Conservation (phyloP, 164 flowering plant genomes). For the Echeveria elegans region DNA sequence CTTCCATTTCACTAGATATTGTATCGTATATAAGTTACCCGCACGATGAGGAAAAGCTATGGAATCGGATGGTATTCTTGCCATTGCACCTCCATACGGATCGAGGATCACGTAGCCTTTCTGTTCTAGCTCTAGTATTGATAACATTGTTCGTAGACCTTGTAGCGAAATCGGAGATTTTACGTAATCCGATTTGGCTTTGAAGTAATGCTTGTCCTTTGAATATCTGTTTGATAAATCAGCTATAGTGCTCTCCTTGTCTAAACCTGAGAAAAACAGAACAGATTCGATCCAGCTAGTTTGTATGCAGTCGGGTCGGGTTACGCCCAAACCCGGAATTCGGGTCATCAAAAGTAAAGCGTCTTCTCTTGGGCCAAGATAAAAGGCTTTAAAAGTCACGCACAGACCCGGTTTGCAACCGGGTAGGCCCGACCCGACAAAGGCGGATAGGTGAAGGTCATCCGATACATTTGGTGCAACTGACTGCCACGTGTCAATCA, state of each 20-base stretch:
- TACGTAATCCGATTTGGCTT: conserved; percentile 51
- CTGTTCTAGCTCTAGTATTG: conserved; percentile 29
- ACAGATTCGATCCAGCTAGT: conserved; percentile 53
- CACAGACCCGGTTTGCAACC: conserved; percentile 19
- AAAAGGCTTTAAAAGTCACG: conserved; percentile 37
- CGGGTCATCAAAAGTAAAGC: conserved; percentile 17
- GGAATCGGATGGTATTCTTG: conserved; percentile 23
- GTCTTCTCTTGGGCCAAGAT: conserved; percentile 23
- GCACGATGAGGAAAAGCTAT: conserved; percentile 49
- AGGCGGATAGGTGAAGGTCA: conserved; percentile 29
- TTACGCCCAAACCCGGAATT: conserved; percentile 30
- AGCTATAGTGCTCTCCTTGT: conserved; percentile 13
- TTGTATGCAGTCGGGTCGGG: conserved; percentile 30
- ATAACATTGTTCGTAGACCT: conserved; percentile 18
- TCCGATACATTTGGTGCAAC: conserved; percentile 26
- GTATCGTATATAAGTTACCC: conserved; percentile 39
- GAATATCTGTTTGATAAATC: conserved; percentile 24
- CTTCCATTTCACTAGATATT: conserved; percentile 35
- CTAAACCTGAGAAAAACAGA: conserved; percentile 32
- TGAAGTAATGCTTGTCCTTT: conserved; percentile 25
- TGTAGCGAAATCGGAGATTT: conserved; percentile 16
- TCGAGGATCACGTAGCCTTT: conserved; percentile 44
- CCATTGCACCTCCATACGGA: conserved; percentile 48
- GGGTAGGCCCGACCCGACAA: conserved; percentile 28
- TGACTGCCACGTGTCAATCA: conserved; percentile 38